These are phyloP conservation scores for Ogataea hybrid DNA, from an alignment of 1,139 yeast genomes.

Conservation along the genomic window DNA sequence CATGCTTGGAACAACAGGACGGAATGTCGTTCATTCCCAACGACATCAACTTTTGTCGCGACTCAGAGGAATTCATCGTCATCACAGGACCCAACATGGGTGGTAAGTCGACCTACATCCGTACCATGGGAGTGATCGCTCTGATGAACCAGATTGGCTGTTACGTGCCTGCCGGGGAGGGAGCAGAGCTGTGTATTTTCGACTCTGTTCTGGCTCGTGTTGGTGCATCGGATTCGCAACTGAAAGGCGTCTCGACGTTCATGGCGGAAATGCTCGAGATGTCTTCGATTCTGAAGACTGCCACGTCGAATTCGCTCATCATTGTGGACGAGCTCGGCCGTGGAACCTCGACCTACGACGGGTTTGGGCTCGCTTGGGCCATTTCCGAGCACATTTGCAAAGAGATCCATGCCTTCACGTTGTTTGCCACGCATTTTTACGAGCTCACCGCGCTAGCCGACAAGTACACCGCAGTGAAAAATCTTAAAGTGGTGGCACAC, in stretches of 20 bases:
- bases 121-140: slow-evolving; percentile 88
- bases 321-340: slow-evolving; percentile 95
- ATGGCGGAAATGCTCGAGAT: slow-evolving; percentile 99
- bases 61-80: slow-evolving; percentile 64
- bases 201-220: slow-evolving; percentile 94
- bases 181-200: slow-evolving; percentile 74
- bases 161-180: slow-evolving; percentile 69
- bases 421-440: slow-evolving; percentile 97
- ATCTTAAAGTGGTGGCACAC: slow-evolving; percentile 93
- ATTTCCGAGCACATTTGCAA: slow-evolving; percentile 82
- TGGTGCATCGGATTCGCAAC: slow-evolving; percentile 98
- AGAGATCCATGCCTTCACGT: slow-evolving; percentile 69
- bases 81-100: slow-evolving; percentile 99
- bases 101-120: slow-evolving; percentile 91
- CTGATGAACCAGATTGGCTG: slow-evolving; percentile 92
- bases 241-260: slow-evolving; percentile 93
- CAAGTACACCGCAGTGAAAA: slow-evolving; percentile 60
- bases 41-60: slow-evolving; percentile 59
- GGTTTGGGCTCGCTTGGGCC: slow-evolving; percentile 97
- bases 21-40: slow-evolving; percentile 85
- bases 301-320: slow-evolving; percentile 78
- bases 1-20: slow-evolving; percentile 90
- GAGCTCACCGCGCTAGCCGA: slow-evolving; percentile 81
- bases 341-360: slow-evolving; percentile 96
- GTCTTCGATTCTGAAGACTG: slow-evolving; percentile 83